Evolutionary conservation across 495 filamentous ascomycete genomes (phyloP).

Genomic region (Staphylotrichum tortipilum): DNA sequence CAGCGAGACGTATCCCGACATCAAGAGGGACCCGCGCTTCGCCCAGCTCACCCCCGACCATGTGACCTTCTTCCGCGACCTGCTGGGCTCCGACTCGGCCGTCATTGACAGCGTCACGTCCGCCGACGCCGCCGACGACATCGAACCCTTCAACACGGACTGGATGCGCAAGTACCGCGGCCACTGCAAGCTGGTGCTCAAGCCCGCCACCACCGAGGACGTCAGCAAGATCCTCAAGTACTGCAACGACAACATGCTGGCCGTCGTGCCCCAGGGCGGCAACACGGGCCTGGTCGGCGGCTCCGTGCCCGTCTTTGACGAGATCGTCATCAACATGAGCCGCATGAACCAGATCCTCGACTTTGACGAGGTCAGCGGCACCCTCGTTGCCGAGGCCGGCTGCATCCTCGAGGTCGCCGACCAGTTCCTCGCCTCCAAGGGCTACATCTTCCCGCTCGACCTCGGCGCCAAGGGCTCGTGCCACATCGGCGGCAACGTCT

Average conservation of each 20-base stretch:
- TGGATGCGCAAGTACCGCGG: slow-evolving; percentile 99
- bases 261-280: slow-evolving; percentile 95
- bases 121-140: slow-evolving; percentile 59
- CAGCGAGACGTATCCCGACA: slow-evolving; percentile 72
- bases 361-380: slow-evolving; percentile 89
- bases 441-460: slow-evolving; percentile 87
- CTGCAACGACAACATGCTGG: slow-evolving; percentile 84
- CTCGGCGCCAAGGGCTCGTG: slow-evolving; percentile 95
- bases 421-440: slow-evolving; percentile 65
- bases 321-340: slow-evolving; percentile 84
- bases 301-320: slow-evolving; percentile 91
- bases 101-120: slow-evolving; percentile 72
- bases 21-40: slow-evolving; percentile 72
- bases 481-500: slow-evolving; percentile 96
- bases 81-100: slow-evolving; percentile 69
- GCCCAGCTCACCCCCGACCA: slow-evolving; percentile 61
- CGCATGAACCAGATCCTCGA: slow-evolving; percentile 84
- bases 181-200: slow-evolving; percentile 77
- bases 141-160: slow-evolving; percentile 90
- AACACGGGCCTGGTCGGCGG: slow-evolving; percentile 95
- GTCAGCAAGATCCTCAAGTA: slow-evolving; percentile 82
- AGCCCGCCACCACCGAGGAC: slow-evolving; percentile 72
- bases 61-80: slow-evolving; percentile 65
- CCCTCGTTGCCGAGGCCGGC: slow-evolving; percentile 81
- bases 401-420: slow-evolving; percentile 85